These are phyloP conservation scores for Alnus glutinosa DNA, from an alignment of 306 rosid species.

Conservation along the genomic window DNA sequence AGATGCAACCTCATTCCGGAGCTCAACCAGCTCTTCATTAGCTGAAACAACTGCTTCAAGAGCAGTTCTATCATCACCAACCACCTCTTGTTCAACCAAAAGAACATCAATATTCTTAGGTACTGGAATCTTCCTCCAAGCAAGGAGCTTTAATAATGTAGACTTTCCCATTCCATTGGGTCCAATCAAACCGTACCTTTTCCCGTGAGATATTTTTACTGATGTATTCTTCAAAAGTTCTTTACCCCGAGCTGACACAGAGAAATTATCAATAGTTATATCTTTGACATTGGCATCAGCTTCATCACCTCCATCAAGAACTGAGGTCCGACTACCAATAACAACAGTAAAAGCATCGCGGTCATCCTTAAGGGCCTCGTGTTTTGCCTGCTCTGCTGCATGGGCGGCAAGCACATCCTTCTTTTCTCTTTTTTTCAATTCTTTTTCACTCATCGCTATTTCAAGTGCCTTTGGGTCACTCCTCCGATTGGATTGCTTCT, in stretches of 20 bases:
- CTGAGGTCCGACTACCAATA: slow-evolving; percentile 59
- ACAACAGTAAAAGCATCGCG: slow-evolving; percentile 81
- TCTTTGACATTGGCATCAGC: slow-evolving; percentile 64
- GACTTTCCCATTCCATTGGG: slow-evolving; percentile 83
- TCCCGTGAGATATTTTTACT: slow-evolving; percentile 62
- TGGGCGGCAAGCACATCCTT: slow-evolving; percentile 58
- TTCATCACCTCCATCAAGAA: slow-evolving; percentile 62
- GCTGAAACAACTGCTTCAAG: slow-evolving; percentile 78
- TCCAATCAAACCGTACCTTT: slow-evolving; percentile 70
- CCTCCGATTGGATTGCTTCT: slow-evolving; percentile 21
- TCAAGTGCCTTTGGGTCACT: slow-evolving; percentile 40
- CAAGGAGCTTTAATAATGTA: slow-evolving; percentile 76
- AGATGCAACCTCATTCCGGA: slow-evolving; percentile 59
- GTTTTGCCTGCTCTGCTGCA: slow-evolving; percentile 51
- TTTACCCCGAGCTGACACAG: slow-evolving; percentile 57
- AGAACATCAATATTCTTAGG: slow-evolving; percentile 84
- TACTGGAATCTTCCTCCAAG: slow-evolving; percentile 86
- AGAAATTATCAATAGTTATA: slow-evolving; percentile 49
- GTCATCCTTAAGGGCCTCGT: slow-evolving; percentile 64
- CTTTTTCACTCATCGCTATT: slow-evolving; percentile 44
- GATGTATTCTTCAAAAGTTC: slow-evolving; percentile 56
- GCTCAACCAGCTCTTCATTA: slow-evolving; percentile 60
- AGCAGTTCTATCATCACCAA: slow-evolving; percentile 73
- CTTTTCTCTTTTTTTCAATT: slow-evolving; percentile 55
- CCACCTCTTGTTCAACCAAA: slow-evolving; percentile 75